Base-by-base conservation (phyloP, 1,284 basidiomycete genomes). In the Trametes polyzona region DNA sequence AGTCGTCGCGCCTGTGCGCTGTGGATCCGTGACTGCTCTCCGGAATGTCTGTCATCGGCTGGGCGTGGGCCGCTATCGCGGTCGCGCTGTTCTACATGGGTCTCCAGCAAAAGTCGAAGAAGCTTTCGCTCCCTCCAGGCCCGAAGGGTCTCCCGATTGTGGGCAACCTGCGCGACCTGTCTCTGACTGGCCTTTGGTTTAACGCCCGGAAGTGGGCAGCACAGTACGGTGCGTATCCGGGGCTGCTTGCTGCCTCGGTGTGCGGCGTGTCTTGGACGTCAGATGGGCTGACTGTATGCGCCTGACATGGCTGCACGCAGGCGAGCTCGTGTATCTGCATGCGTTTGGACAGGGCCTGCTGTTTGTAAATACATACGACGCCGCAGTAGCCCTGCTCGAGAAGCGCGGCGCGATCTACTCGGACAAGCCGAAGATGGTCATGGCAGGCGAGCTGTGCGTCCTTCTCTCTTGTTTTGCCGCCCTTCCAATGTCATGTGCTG, bases 341-440 rank as follows among this genome's bases (percentile, higher is more conserved):
- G 71, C 89, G 24, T 76, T 88, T 35, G 86, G 86, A 2, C 82
- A 84, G 57, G 79, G 82, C 14, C 76, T 90, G 40, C 76, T 89
- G 47, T 85, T 90, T 71, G 66, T 89, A 58, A 88, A 85, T 70
- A 81, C 77, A 43, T 76, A 80, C 6, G 78, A 87, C 47, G 83
- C 78, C 0, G 82, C 78, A 0, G 74, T 75, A 37, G 88, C 89
- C 41, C 72, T 91, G 48, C 74, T 91, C 59, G 87, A 89, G 59
- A 86, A 82, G 67, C 81, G 83, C 29, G 86, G 87, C 19, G 75
- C 78, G 7, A 83, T 88, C 52, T 91, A 90, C 69, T 84, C 86
- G 19, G 88, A 90, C 71, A 88, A 86, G 65, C 86, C 87, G 0
- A 74, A 75, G 32, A 74, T 90, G 32, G 75, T 86, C 51, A 90